Base-by-base conservation (phyloP, 23 red algal genomes). In the Gracilaria caudata region DNA sequence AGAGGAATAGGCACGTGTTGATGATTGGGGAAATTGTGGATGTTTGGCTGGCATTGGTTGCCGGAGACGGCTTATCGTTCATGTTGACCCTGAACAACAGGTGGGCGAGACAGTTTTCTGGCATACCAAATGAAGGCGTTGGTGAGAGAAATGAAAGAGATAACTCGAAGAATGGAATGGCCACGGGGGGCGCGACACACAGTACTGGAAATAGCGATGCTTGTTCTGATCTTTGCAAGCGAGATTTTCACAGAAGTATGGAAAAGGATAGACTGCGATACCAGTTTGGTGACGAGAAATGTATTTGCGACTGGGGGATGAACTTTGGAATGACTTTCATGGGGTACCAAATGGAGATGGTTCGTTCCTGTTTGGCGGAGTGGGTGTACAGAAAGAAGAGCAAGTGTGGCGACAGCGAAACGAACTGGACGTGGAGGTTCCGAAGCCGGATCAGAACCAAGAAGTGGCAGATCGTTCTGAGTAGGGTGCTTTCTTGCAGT, bases 271-370 rank as follows among this genome's bases (percentile, higher is more conserved):
- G 64, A 68, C 64, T 68, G 4, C 30, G 23, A 68, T 68, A 37
- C 64, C 64, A 68, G 35, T 68, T 68, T 68, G 64, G 64, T 12
- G 64, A 68, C 35, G 64, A 68, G 35, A 38, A 68, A 3, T 68
- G 64, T 38, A 34, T 14, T 14, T 68, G 64, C 28, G 64, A 68
- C 9, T 36, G 64, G 64, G 64, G 64, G 3, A 38, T 68, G 35
- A 68, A 68, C 30, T 68, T 36, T 38, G 64, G 64, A 36, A 36
- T 68, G 64, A 68, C 23, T 35, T 68, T 68, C 64, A 68, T 68
- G 64, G 64, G 64, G 13, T 68, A 68, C 64, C 29, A 17, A 32
- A 36, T 68, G 30, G 64, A 68, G 23, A 13, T 38, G 32, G 64
- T 36, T 13, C 29, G 64, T 5, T 68, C 30, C 6, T 38, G 19